Conservation (phyloP, 305 asterid species). For the Solanum aculeatissimum region DNA sequence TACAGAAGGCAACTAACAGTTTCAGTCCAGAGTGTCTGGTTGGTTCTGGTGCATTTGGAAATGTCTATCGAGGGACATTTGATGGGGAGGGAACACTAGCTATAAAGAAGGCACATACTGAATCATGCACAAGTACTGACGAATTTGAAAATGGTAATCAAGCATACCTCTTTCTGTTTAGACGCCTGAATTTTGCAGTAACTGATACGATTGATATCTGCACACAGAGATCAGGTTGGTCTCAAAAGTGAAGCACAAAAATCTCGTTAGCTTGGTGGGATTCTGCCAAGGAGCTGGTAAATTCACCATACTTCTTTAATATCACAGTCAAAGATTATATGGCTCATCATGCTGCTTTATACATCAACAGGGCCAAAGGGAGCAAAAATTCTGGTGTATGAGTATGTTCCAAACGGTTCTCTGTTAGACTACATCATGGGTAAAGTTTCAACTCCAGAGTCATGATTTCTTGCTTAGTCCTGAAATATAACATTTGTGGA, state of each 20-base stretch:
- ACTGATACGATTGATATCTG: background rate
- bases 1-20: slow-evolving; percentile 56
- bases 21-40: slow-evolving; percentile 45
- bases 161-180: background rate
- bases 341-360: background rate
- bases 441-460: slow-evolving; percentile 1
- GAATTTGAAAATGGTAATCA: slow-evolving; percentile 61
- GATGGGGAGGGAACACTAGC: slow-evolving; percentile 35
- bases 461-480: background rate
- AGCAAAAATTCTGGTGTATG: slow-evolving; percentile 56
- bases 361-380: slow-evolving; percentile 32
- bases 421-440: slow-evolving; percentile 63
- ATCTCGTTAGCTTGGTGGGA: slow-evolving; percentile 58
- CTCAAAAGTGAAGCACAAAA: slow-evolving; percentile 57
- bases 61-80: slow-evolving; percentile 50
- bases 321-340: background rate
- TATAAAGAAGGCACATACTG: slow-evolving; percentile 51
- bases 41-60: slow-evolving; percentile 68
- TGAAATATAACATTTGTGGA: background rate
- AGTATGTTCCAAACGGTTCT: slow-evolving; percentile 64
- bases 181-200: background rate
- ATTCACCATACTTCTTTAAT: background rate
- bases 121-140: slow-evolving; percentile 38
- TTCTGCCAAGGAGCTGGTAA: slow-evolving; percentile 58
- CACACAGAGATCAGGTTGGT: slow-evolving; percentile 52